Percentiles rank a stretch among this genome's conserved stretches.
Conservation (phyloP, 176 grass and related monocot genomes). For the Dactylis glomerata region DNA sequence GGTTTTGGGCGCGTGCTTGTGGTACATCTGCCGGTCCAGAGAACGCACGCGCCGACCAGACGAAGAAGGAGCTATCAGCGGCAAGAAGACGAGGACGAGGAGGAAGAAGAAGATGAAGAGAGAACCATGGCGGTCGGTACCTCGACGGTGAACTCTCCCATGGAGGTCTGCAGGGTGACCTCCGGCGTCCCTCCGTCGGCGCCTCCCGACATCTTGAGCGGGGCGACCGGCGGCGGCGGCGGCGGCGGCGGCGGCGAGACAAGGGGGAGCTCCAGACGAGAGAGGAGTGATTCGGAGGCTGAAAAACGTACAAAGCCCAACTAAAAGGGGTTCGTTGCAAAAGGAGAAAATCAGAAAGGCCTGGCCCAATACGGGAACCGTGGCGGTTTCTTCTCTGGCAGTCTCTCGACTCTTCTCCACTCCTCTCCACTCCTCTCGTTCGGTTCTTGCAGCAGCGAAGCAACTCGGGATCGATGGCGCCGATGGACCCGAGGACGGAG, state of each 20-base stretch:
- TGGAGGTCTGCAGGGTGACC: conserved; percentile 88
- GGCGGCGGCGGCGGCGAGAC: background rate
- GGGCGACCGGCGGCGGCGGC: background rate
- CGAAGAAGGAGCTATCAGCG: conserved; percentile 7
- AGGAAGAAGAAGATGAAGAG: background rate
- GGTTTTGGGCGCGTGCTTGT: conserved; percentile 95
- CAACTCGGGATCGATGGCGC: background rate
- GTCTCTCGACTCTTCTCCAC: background rate
- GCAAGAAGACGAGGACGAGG: background rate
- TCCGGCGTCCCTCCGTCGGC: conserved; percentile 64
- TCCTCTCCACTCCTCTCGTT: background rate
- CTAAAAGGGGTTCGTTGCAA: background rate
- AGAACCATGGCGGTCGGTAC: conserved; percentile 23
- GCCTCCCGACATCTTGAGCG: conserved; percentile 52
- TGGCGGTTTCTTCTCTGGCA: background rate
- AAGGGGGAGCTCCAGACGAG: background rate
- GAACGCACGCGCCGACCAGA: background rate
- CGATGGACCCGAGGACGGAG: conserved; percentile 41
- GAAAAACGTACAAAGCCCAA: background rate
- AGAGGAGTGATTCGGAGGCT: background rate
- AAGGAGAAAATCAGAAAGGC: background rate
- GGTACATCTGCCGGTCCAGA: conserved; percentile 63
- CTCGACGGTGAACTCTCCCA: conserved; percentile 82
- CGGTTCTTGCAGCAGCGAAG: background rate
- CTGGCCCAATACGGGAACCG: background rate